A percentile compares a stretch with the other conserved stretches of the same genome.
Evolutionary conservation across 2,329 filamentous ascomycete genomes (phyloP).

Genomic region (Orbilia brochopaga): DNA sequence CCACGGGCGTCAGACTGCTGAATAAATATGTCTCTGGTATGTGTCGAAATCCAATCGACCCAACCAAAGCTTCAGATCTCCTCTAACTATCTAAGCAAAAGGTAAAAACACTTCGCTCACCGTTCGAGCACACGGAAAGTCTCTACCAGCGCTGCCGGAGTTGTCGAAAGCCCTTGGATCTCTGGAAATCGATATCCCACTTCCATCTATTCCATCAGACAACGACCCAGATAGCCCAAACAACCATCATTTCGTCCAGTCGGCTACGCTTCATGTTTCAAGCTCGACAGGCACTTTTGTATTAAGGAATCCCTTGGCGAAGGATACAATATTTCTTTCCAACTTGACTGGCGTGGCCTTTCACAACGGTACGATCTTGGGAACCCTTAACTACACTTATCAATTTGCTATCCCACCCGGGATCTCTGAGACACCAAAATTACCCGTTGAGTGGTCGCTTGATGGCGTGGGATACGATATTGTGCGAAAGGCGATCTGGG

Average conservation of each 20-base stretch:
- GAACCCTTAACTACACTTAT: constrained; percentile 74
- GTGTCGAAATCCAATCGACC: constrained; percentile 48
- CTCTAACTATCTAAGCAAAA: constrained; percentile 53
- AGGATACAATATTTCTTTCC: constrained; percentile 77
- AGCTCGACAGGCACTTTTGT: constrained; percentile 86
- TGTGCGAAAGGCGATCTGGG: constrained; percentile 78
- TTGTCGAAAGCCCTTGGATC: constrained; percentile 75
- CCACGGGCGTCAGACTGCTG: constrained; percentile 73
- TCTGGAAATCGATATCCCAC: constrained; percentile 73
- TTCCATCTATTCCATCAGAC: constrained; percentile 68
- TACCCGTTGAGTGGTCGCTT: constrained; percentile 82
- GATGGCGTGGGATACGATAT: constrained; percentile 82
- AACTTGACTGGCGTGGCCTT: constrained; percentile 81
- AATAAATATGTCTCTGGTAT: constrained; percentile 82
- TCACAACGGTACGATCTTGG: constrained; percentile 81
- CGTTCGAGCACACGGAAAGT: constrained; percentile 72
- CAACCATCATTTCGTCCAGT: constrained; percentile 73
- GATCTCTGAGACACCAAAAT: constrained; percentile 70
- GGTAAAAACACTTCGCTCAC: constrained; percentile 81
- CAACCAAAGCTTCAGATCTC: not conserved
- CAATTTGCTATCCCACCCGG: constrained; percentile 78
- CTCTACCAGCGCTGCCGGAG: constrained; percentile 74
- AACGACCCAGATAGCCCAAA: constrained; percentile 57
- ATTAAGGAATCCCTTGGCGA: constrained; percentile 76
- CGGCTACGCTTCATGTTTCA: constrained; percentile 84